A percentile compares a stretch with the other conserved stretches of the same genome.
Evolutionary conservation across 805 yeast genomes (phyloP).

Genomic region (Naumovozyma dairenensis): DNA sequence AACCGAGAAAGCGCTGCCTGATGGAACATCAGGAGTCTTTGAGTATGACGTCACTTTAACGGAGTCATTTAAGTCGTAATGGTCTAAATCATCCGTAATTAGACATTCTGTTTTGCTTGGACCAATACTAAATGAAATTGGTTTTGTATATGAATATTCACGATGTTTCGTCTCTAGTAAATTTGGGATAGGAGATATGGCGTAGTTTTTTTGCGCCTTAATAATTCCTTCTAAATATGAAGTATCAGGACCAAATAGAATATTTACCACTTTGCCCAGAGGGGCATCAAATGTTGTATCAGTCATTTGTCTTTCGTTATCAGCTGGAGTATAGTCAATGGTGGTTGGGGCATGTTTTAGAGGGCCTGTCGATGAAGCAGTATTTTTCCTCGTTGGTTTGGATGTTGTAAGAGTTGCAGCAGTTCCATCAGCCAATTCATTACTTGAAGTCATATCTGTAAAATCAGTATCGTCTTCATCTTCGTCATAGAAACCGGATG

Average conservation of each 20-base stretch:
- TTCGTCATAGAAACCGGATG: constrained; percentile 18
- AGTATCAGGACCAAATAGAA: constrained; percentile 56
- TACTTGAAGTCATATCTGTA: constrained; percentile 24
- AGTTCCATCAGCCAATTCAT: constrained; percentile 23
- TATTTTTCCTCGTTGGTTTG: background rate
- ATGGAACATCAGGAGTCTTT: constrained; percentile 75
- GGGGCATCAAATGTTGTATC: constrained; percentile 55
- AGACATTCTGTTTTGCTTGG: constrained; percentile 66
- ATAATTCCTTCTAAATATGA: constrained; percentile 37
- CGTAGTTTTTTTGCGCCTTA: constrained; percentile 52
- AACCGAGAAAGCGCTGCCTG: constrained; percentile 59
- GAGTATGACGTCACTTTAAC: constrained; percentile 48
- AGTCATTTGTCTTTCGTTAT: constrained; percentile 45
- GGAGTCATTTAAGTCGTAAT: constrained; percentile 38
- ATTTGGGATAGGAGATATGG: constrained; percentile 41
- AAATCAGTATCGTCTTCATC: constrained; percentile 15
- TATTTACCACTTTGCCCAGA: constrained; percentile 48
- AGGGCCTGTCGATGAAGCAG: constrained; percentile 28
- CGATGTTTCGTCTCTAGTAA: constrained; percentile 33
- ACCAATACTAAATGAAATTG: constrained; percentile 58
- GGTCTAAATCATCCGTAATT: constrained; percentile 49
- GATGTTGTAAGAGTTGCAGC: constrained; percentile 9
- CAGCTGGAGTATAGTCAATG: constrained; percentile 34
- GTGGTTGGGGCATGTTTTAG: constrained; percentile 41
- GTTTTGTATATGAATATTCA: constrained; percentile 49